These are phyloP conservation scores for Solanum chilense DNA, from an alignment of 257 asterid genomes.

Conservation along the genomic window DNA sequence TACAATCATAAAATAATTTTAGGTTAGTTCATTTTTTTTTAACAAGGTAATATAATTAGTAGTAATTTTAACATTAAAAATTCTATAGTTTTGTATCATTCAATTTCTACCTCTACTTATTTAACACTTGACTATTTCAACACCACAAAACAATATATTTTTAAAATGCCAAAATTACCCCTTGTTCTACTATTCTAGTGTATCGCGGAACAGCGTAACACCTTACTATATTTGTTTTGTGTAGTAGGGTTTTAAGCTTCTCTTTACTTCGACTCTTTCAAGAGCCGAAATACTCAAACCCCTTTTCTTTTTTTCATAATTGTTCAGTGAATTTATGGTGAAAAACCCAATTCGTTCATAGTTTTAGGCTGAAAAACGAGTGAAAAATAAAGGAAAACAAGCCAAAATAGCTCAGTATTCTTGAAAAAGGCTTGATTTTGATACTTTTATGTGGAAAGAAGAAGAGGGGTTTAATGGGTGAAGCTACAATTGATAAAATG, in stretches of 20 bases:
- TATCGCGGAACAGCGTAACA: not conserved
- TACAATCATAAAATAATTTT: not conserved
- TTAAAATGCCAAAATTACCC: not conserved
- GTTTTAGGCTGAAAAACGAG: not conserved
- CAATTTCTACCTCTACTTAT: not conserved
- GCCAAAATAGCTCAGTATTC: not conserved
- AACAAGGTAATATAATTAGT: too few relatives aligned
- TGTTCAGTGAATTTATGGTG: not conserved
- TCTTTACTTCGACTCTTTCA: not conserved
- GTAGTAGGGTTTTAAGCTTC: conserved; percentile 12
- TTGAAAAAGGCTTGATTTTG: not conserved
- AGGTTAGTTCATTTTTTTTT: too few relatives aligned
- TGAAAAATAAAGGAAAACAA: not conserved
- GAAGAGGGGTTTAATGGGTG: not conserved
- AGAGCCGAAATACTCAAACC: conserved; percentile 2
- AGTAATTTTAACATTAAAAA: not conserved
- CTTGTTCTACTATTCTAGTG: not conserved
- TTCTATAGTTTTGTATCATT: not conserved
- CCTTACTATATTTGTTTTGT: not conserved
- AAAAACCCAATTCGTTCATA: not conserved
- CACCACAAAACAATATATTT: not conserved
- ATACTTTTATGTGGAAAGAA: not conserved
- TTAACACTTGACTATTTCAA: not conserved
- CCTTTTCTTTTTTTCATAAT: not conserved
- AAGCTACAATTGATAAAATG: not conserved